Conservation (phyloP, 2,329 filamentous ascomycete species). For the Metarhizium robertsii region DNA sequence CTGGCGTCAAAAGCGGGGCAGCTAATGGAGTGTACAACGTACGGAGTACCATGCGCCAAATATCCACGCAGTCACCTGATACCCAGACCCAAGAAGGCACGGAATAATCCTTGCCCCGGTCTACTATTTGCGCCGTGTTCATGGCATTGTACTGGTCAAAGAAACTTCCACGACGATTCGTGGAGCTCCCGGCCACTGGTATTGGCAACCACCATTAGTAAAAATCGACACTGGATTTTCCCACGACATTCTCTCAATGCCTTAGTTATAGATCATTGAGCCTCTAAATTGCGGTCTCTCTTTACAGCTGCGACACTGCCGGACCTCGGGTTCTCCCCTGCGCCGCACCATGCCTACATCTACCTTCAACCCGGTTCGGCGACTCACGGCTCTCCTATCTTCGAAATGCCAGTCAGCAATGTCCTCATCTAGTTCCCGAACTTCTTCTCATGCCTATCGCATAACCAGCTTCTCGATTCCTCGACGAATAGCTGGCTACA, state of each 20-base stretch:
- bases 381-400: slow-evolving; percentile 10
- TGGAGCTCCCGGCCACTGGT: background rate
- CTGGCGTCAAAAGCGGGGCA: too few species aligned
- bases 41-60: slow-evolving; percentile 15
- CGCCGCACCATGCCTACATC: slow-evolving; percentile 10
- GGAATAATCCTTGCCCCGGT: slow-evolving; percentile 8
- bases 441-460: background rate
- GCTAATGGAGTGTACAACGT: too few species aligned
- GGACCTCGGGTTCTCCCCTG: too few species aligned
- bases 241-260: background rate
- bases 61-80: slow-evolving; percentile 26
- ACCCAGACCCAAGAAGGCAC: slow-evolving; percentile 3
- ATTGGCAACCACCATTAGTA: background rate
- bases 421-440: slow-evolving; percentile 2
- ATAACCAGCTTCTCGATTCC: background rate
- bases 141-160: background rate
- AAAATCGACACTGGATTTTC: background rate
- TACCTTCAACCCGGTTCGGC: slow-evolving; percentile 9
- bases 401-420: slow-evolving; percentile 5
- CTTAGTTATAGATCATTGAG: background rate
- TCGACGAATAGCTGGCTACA: background rate
- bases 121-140: background rate
- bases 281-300: background rate
- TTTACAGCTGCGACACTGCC: background rate
- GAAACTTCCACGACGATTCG: background rate